Conservation (phyloP, 495 filamentous ascomycete genomes). For the Penicillium steckii region DNA sequence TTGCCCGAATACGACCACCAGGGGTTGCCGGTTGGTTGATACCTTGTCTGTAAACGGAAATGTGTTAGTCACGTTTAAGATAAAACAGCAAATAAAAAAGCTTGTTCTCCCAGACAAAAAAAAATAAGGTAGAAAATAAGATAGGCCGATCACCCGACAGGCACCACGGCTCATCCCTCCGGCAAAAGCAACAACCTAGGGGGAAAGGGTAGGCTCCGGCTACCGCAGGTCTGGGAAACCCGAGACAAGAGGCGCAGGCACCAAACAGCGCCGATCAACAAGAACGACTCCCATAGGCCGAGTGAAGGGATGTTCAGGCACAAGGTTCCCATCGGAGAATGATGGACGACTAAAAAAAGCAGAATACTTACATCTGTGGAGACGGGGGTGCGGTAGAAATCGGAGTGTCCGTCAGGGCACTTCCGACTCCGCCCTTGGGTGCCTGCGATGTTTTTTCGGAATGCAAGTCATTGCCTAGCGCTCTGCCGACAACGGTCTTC, state of each 20-base stretch:
- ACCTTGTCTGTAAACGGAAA: conserved; percentile 7
- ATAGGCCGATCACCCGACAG: conserved; percentile 10
- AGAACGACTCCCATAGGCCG: conserved; percentile 15
- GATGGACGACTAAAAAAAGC: conserved; percentile 20
- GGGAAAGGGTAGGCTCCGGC: not conserved
- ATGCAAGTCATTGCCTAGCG: conserved; percentile 49
- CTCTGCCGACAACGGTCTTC: conserved; percentile 45
- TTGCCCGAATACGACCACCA: conserved; percentile 67
- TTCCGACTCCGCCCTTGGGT: conserved; percentile 53
- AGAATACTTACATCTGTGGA: conserved; percentile 62
- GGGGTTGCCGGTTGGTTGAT: conserved; percentile 46
- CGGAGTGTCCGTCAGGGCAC: conserved; percentile 66
- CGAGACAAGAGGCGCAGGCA: conserved; percentile 2
- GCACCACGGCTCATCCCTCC: not conserved
- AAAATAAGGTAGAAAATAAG: not conserved
- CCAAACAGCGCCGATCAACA: conserved; percentile 7
- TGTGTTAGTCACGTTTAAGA: conserved; percentile 4
- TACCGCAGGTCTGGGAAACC: not conserved
- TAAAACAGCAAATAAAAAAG: not conserved
- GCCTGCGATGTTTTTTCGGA: conserved; percentile 44
- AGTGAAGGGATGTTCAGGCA: conserved; percentile 8
- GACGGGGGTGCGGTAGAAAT: conserved; percentile 66
- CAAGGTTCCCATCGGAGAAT: conserved; percentile 5
- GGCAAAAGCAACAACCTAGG: not conserved
- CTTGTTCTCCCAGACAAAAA: not conserved